Conservation (phyloP, 768 basidiomycete genomes). For the Psilocybe subaeruginosa region DNA sequence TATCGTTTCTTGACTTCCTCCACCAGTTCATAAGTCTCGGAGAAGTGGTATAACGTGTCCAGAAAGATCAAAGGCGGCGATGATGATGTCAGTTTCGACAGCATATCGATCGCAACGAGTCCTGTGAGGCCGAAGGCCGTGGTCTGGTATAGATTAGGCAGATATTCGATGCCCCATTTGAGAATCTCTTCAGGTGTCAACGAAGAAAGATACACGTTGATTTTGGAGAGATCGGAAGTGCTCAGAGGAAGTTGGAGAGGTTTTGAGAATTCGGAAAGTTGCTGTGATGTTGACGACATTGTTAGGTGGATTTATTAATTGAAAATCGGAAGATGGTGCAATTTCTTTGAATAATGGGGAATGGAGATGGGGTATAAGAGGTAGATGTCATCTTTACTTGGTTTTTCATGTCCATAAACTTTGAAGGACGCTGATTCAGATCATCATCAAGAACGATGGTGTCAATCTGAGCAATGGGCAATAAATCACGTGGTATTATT, state of each 20-base stretch:
- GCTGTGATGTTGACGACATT: conserved; percentile 15
- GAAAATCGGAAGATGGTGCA: neutral
- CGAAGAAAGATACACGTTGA: conserved; percentile 75
- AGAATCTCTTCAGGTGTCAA: conserved; percentile 86
- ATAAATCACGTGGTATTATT: neutral
- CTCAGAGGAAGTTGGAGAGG: conserved; percentile 54
- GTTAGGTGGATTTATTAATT: neutral
- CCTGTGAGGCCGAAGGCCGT: conserved; percentile 98
- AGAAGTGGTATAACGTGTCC: conserved; percentile 96
- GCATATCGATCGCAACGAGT: conserved; percentile 92
- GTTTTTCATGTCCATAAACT: neutral
- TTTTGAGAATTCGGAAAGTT: conserved; percentile 14
- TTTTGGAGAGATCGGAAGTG: conserved; percentile 55
- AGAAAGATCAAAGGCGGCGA: conserved; percentile 91
- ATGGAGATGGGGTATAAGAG: neutral
- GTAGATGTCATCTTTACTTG: conserved; percentile 3
- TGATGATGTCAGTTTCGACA: conserved; percentile 72
- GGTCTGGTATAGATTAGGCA: conserved; percentile 87
- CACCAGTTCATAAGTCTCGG: conserved; percentile 89
- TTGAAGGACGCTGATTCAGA: conserved; percentile 6
- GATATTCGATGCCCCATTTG: conserved; percentile 77
- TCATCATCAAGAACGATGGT: conserved; percentile 10
- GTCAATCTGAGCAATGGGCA: conserved; percentile 17
- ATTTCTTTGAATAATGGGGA: neutral
- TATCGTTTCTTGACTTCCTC: conserved; percentile 81